These are phyloP conservation scores for Cercis canadensis DNA, from an alignment of 306 rosid genomes.

Conservation along the genomic window DNA sequence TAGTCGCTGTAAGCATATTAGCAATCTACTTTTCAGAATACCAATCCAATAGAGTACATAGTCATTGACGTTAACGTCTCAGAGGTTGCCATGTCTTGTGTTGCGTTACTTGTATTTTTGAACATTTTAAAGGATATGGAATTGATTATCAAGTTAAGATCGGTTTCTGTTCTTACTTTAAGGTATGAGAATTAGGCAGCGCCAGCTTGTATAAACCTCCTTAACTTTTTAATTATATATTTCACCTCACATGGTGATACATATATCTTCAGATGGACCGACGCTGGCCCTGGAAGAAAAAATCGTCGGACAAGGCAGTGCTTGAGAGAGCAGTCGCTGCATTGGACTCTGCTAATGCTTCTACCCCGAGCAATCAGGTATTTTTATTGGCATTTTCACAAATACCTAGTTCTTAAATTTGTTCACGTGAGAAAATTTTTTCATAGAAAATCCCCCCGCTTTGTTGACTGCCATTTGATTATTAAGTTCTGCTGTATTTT, in stretches of 20 bases:
- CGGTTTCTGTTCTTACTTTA: slow-evolving; percentile 12
- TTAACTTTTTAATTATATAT: slow-evolving; percentile 11
- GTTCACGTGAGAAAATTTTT: neutral
- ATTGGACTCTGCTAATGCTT: slow-evolving; percentile 52
- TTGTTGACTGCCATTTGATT: slow-evolving; percentile 14
- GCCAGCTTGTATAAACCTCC: neutral
- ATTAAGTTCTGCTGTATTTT: neutral
- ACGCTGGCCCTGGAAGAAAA: slow-evolving; percentile 99
- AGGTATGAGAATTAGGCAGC: slow-evolving; percentile 23
- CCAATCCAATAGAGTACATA: neutral
- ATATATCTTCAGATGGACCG: slow-evolving; percentile 73
- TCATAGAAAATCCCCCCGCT: neutral
- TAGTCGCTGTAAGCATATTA: neutral
- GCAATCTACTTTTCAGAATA: neutral
- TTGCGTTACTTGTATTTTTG: neutral
- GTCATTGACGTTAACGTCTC: slow-evolving; percentile 1
- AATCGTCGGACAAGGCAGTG: slow-evolving; percentile 80
- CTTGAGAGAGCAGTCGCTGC: slow-evolving; percentile 65
- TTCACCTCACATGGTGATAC: slow-evolving; percentile 11
- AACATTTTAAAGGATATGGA: slow-evolving; percentile 11
- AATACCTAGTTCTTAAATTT: neutral
- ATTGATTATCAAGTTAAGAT: slow-evolving; percentile 5
- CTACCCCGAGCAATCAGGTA: slow-evolving; percentile 67
- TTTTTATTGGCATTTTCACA: slow-evolving; percentile 30
- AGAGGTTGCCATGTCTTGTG: neutral